Evolutionary conservation across 1,139 yeast genomes (phyloP), one percentile per base, ranked within the genome.

Genomic region (Saccharomyces hybrid): DNA sequence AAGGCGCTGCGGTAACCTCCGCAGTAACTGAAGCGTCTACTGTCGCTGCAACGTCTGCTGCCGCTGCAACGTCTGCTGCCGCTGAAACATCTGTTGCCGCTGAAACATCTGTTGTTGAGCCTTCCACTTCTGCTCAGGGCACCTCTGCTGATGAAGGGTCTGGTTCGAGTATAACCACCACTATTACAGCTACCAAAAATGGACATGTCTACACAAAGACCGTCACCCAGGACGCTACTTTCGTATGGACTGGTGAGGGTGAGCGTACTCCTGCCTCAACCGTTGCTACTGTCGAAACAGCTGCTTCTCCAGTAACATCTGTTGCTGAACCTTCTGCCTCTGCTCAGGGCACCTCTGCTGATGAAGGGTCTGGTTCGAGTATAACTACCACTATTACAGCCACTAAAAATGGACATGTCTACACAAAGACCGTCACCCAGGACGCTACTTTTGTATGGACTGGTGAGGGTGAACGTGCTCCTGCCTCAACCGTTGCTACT

Each of bases 341-440:
- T 14, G 32, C 50, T 13, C 16, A 32, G n/a, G 34, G 47, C n/a
- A 23, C 47, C 5, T 4, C 32, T 28, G 14, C 50, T 20, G 30
- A 55, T 64, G n/a, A 49, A 63, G 50, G 66, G 4, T 38, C 66
- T 32, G 41, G 41, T 14, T 32, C 41, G 30, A 56, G 54, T 16
- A 49, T 59, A 11, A 28, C 64, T 23, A 54, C 60, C 42, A 51
- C 60, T 48, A 58, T 59, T 34, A 53, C 62, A 25, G 59, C 56
- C 48, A 55, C 63, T 30, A 53, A 52, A 26, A 34, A 52, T 9
- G 54, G 54, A 7, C 54, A 49, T 28, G 52, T 49, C 23, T 52
- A 52, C 51, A 49, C 54, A 38, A 38, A 52, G 48, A 52, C 52
- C 38, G 51, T 52, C 32, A 48, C 52, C 5, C 54, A 52, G 34